Percentiles rank a stretch among this genome's conserved stretches.
Evolutionary conservation across 2,329 filamentous ascomycete species (phyloP).

Genomic region (Dothiorella sarmentorum): DNA sequence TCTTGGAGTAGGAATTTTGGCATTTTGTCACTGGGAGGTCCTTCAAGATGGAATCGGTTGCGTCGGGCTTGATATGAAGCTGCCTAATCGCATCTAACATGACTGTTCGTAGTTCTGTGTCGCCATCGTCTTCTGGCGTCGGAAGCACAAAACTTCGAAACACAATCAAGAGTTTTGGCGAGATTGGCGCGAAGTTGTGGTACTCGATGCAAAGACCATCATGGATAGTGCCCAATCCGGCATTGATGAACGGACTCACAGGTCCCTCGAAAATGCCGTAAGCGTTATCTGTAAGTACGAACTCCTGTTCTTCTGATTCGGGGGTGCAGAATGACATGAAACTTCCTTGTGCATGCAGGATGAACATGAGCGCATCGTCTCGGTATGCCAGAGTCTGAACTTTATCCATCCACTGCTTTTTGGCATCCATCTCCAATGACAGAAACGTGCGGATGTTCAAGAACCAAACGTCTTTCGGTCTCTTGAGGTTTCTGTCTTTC

Average conservation of each 20-base stretch:
- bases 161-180: background rate
- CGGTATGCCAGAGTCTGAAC: background rate
- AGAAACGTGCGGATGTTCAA: background rate
- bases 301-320: background rate
- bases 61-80: background rate
- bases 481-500: background rate
- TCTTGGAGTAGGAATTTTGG: background rate
- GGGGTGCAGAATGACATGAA: background rate
- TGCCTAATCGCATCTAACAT: background rate
- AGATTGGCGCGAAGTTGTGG: background rate
- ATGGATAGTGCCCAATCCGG: background rate
- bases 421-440: background rate
- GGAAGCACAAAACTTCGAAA: background rate
- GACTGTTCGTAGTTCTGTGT: background rate
- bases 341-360: background rate
- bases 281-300: background rate
- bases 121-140: background rate
- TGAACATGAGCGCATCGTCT: background rate
- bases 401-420: background rate
- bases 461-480: background rate
- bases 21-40: background rate
- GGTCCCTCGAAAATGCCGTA: background rate
- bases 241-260: background rate
- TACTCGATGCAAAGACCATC: background rate
- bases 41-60: background rate